Base-by-base conservation (phyloP, 441 rosid genomes). In the Euphorbia celastroides region DNA sequence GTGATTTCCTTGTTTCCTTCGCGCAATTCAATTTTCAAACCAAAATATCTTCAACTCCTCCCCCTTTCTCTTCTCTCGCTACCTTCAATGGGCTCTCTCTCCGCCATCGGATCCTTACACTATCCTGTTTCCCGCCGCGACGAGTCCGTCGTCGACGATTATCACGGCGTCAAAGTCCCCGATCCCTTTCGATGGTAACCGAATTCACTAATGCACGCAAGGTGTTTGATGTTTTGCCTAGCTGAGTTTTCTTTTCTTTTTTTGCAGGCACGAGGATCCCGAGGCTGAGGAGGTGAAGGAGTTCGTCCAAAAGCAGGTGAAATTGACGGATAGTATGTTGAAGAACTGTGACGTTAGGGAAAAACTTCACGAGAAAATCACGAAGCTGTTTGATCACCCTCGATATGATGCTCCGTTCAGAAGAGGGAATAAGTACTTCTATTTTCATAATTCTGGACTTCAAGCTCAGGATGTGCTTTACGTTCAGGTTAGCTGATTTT, bases 111-210 rank as follows among this genome's bases (percentile, higher is more conserved):
- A 34, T 34, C 38, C 38, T 34, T 34, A 9, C 38, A 34, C 5
- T 34, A 34, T 34, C 38, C 38, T 34, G 9, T 34, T 34, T 3
- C 38, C 9, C 38, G 38, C 38, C 38, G 38, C 9, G 38, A 34
- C 9, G 38, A 34, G 38, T 34, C 38, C 38, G 38, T 34, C 38
- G 9, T 34, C 9, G 38, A 34, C 9, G 38, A 34, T 34, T 3
- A 34, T 9, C 5, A 34, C 9, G 97, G 96, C 66, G 82, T 88
- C 25, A 76, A 78, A 69, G 67, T 92, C 58, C 27, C 88, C 16
- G 98, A 95, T 67, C 98, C 98, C 73, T 92, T 86, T 66, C 80
- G 98, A 72, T 92, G 99, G 98, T 92, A 83, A 74, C 7, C 9
- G 44, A 16, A 31, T 8, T 31, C 28, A 9, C 4, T 3, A 28